Evolutionary conservation across 306 rosid species (phyloP).

Genomic region (Rosa chinensis): DNA sequence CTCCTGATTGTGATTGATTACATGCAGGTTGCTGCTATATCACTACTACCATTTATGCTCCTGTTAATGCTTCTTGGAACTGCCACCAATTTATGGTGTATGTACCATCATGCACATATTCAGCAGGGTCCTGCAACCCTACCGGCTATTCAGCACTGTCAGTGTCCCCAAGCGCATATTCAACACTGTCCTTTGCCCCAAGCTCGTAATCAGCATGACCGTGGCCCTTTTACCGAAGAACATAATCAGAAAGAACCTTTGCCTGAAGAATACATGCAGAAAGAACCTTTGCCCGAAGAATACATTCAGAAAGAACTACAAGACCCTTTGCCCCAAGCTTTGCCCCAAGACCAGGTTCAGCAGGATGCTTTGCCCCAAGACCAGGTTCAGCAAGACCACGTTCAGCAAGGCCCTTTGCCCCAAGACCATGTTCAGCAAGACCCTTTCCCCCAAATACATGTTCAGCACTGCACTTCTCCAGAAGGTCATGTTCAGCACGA

Average conservation of each 20-base stretch:
- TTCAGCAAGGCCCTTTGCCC: not conserved
- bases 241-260: not conserved
- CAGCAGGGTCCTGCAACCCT: not conserved
- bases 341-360: not conserved
- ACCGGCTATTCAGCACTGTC: slow-evolving; percentile 2
- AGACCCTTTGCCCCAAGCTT: not conserved
- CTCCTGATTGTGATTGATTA: slow-evolving; percentile 16
- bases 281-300: not conserved
- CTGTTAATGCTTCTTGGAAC: slow-evolving; percentile 44
- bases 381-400: not conserved
- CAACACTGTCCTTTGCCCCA: not conserved
- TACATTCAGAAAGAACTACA: not conserved
- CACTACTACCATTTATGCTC: slow-evolving; percentile 32
- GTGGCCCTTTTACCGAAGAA: not conserved
- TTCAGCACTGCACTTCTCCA: not conserved
- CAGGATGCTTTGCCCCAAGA: not conserved
- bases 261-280: not conserved
- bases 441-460: not conserved
- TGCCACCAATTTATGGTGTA: slow-evolving; percentile 31
- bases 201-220: not conserved
- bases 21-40: slow-evolving; percentile 46
- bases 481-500: not conserved
- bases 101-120: slow-evolving; percentile 19
- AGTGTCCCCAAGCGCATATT: slow-evolving; percentile 1
- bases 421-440: not conserved